These are phyloP conservation scores for Phytophthora tubulina DNA, from an alignment of 352 stramenopile species.

Conservation along the genomic window DNA sequence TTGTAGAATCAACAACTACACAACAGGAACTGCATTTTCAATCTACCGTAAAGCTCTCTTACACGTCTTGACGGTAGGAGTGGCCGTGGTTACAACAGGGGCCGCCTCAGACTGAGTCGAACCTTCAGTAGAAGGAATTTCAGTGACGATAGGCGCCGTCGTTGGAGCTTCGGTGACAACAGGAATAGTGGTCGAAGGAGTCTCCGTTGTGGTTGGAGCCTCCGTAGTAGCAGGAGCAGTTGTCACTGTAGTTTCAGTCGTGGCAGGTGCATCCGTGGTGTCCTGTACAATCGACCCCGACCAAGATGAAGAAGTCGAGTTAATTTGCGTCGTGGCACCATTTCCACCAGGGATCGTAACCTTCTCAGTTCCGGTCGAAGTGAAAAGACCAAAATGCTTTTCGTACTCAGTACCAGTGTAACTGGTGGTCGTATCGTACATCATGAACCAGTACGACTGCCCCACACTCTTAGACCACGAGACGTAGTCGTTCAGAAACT, in stretches of 20 bases:
- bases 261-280: conserved; percentile 5
- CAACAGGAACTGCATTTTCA: not conserved
- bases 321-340: conserved; percentile 9
- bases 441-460: conserved; percentile 73
- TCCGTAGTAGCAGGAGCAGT: not conserved
- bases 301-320: conserved; percentile 16
- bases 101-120: conserved; percentile 26
- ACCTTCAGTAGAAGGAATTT: conserved; percentile 7
- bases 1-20: conserved; percentile 6
- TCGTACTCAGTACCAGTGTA: conserved; percentile 63
- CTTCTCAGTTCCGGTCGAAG: conserved; percentile 45
- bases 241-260: not conserved
- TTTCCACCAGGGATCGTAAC: conserved; percentile 44
- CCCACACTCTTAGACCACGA: conserved; percentile 44
- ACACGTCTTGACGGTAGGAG: conserved; percentile 15
- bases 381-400: conserved; percentile 66
- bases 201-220: conserved; percentile 14
- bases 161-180: conserved; percentile 11
- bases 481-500: conserved; percentile 58
- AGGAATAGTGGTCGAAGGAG: conserved; percentile 8
- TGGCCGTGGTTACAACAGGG: conserved; percentile 17
- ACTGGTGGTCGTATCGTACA: conserved; percentile 65
- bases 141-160: not conserved
- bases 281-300: conserved; percentile 16
- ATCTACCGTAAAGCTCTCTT: conserved; percentile 22